Conservation (phyloP, 2,329 filamentous ascomycete genomes). For the Botryotinia narcissicola region DNA sequence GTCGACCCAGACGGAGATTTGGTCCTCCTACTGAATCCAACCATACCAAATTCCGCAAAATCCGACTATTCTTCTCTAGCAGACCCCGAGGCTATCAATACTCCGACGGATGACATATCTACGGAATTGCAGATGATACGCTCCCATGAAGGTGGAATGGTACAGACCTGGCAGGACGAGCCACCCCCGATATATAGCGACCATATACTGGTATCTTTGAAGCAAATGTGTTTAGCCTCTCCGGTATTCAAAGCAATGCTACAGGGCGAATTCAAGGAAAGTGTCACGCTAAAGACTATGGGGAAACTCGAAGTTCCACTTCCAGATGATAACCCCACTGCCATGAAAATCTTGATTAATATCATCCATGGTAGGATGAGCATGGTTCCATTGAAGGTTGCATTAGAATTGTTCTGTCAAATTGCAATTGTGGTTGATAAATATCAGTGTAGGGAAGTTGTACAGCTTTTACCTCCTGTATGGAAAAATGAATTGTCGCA, state of each 20-base stretch:
- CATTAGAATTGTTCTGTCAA: neutral
- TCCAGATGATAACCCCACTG: neutral
- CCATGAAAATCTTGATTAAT: neutral
- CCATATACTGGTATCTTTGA: neutral
- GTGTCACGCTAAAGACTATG: neutral
- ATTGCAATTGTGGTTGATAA: slow-evolving; percentile 1
- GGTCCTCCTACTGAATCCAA: neutral
- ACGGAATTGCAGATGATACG: neutral
- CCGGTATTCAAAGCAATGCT: slow-evolving; percentile 10
- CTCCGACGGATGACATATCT: neutral
- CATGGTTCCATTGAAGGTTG: neutral
- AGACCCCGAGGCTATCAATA: too few species aligned
- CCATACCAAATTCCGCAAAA: neutral
- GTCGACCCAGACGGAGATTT: slow-evolving; percentile 13
- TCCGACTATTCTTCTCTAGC: neutral
- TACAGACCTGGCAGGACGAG: neutral
- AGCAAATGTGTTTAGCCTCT: slow-evolving; percentile 13
- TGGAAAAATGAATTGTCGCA: too few species aligned
- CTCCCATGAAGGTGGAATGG: accelerated
- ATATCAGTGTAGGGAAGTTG: neutral
- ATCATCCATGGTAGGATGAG: neutral
- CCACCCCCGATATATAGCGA: neutral
- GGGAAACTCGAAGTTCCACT: neutral
- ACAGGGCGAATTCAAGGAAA: neutral
- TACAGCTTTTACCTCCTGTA: too few species aligned